Conservation (phyloP, 306 rosid species). For the Trifolium fragiferum region DNA sequence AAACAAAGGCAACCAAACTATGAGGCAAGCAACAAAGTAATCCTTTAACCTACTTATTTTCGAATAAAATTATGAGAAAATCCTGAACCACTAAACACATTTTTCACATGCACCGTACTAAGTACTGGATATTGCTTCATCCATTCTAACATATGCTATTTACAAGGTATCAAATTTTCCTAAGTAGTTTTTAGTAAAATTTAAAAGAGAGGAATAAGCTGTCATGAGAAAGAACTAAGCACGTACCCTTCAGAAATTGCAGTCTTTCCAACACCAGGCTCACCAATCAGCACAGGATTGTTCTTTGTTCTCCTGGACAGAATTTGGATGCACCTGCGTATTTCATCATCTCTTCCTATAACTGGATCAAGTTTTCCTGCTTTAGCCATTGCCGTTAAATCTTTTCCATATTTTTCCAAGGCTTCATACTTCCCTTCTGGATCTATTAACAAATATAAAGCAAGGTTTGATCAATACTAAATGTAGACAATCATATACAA, state of each 20-base stretch:
- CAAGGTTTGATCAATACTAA: slow-evolving; percentile 20
- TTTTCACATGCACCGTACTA: not conserved
- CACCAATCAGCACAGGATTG: slow-evolving; percentile 96
- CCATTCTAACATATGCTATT: not conserved
- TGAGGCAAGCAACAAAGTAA: slow-evolving; percentile 16
- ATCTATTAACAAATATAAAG: slow-evolving; percentile 60
- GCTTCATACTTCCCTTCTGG: slow-evolving; percentile 98
- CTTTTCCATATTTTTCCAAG: slow-evolving; percentile 93
- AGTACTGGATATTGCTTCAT: not conserved
- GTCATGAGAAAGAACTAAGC: slow-evolving; percentile 1
- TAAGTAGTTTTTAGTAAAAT: not conserved
- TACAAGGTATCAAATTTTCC: not conserved
- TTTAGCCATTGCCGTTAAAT: slow-evolving; percentile 93
- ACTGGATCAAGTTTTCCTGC: slow-evolving; percentile 97
- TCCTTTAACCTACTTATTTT: slow-evolving; percentile 6
- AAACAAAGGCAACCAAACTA: slow-evolving; percentile 25
- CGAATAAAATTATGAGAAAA: slow-evolving; percentile 10
- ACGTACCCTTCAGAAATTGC: slow-evolving; percentile 97
- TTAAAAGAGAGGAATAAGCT: not conserved
- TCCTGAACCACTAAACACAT: not conserved
- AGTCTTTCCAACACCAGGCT: slow-evolving; percentile 99
- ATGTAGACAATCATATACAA: slow-evolving; percentile 27
- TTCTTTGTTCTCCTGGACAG: slow-evolving; percentile 98
- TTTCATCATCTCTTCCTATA: slow-evolving; percentile 98
- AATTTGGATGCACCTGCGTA: slow-evolving; percentile 97